Conservation (phyloP, 2,329 filamentous ascomycete species). For the Westerdykella sp. region DNA sequence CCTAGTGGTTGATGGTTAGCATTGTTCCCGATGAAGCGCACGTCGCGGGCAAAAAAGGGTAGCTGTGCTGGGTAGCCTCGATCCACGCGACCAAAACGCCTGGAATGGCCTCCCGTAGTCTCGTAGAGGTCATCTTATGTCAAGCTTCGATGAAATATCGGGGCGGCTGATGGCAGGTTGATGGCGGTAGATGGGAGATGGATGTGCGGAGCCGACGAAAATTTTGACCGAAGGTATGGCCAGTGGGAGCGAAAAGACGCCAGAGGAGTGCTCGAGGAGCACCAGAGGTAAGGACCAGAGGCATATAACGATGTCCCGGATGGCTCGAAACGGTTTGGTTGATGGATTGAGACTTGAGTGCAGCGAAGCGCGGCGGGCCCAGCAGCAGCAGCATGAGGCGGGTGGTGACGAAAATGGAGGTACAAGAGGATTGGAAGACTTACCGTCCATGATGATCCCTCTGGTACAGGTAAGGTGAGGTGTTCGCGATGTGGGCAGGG, state of each 20-base stretch:
- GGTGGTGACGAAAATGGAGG: no score
- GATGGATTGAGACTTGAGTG: conserved; percentile 31
- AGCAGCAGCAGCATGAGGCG: no score
- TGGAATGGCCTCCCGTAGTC: conserved; percentile 27
- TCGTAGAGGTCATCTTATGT: conserved; percentile 21
- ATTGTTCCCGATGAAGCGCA: conserved; percentile 28
- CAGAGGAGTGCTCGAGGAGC: conserved; percentile 10
- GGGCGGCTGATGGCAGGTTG: conserved; percentile 14
- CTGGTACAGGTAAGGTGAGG: no score
- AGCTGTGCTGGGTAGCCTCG: conserved; percentile 31
- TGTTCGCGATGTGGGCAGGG: no score
- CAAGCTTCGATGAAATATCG: conserved; percentile 37
- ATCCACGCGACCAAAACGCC: conserved; percentile 41
- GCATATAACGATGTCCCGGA: conserved; percentile 19
- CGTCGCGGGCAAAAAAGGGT: conserved; percentile 28
- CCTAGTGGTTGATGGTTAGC: conserved; percentile 46
- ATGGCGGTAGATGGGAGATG: conserved; percentile 26
- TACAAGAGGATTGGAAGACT: no score
- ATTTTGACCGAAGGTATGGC: background rate
- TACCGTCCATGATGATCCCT: no score
- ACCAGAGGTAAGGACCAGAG: conserved; percentile 9
- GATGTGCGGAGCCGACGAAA: conserved; percentile 10
- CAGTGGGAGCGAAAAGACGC: conserved; percentile 8
- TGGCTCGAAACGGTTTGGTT: conserved; percentile 25
- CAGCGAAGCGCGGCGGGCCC: conserved; percentile 5